Evolutionary conservation across 441 rosid species (phyloP).

Genomic region (Euphorbia celastroides): DNA sequence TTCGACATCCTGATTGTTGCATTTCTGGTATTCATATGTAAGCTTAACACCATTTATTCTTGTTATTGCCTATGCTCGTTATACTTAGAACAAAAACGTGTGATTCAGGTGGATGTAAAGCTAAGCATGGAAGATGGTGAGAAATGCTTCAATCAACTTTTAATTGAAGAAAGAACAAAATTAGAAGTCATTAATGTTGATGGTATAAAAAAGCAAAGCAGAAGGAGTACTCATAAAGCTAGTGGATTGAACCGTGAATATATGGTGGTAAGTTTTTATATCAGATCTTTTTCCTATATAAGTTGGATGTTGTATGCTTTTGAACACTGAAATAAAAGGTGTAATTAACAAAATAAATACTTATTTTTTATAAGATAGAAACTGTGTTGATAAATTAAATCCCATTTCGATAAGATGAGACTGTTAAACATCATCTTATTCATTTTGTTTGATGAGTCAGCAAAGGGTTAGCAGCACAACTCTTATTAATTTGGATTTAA

Average conservation of each 20-base stretch:
- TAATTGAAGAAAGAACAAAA: constrained; percentile 92
- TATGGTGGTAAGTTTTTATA: constrained; percentile 59
- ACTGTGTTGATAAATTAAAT: too few relatives aligned
- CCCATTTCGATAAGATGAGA: too few relatives aligned
- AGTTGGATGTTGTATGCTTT: too few relatives aligned
- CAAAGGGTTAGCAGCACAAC: not conserved
- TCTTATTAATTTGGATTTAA: not conserved
- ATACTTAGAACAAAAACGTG: not conserved
- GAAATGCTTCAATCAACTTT: constrained; percentile 78
- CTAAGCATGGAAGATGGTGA: constrained; percentile 71
- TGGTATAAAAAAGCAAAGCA: constrained; percentile 60
- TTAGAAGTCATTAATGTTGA: constrained; percentile 86
- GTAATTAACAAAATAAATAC: too few relatives aligned
- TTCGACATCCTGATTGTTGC: constrained; percentile 92
- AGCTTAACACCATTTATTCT: constrained; percentile 26
- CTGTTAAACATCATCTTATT: too few relatives aligned
- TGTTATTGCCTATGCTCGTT: not conserved
- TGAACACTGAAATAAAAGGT: too few relatives aligned
- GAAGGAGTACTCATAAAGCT: constrained; percentile 41
- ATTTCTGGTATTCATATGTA: constrained; percentile 90
- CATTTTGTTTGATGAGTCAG: not conserved
- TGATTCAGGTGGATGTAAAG: constrained; percentile 65
- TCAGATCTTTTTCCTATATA: too few relatives aligned
- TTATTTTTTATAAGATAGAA: too few relatives aligned
- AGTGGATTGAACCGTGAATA: constrained; percentile 73